Evolutionary conservation across 2,329 filamentous ascomycete species (phyloP).

Genomic region (Furcasterigmium furcatum): DNA sequence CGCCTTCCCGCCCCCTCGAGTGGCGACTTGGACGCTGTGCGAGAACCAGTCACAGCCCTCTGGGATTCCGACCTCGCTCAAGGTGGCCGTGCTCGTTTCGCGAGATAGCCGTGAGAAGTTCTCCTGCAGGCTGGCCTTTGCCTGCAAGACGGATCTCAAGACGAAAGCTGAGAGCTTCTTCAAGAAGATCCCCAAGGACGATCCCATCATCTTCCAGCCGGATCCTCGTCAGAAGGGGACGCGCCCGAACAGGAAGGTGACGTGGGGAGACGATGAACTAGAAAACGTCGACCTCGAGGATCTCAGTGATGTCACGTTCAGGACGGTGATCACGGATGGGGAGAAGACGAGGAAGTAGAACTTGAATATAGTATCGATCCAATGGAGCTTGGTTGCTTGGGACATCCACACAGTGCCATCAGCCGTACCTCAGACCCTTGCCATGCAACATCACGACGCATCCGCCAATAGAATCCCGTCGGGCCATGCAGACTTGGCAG

Average conservation of each 20-base stretch:
- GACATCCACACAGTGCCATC: no score
- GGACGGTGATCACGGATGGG: neutral
- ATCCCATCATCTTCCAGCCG: slow-evolving; percentile 13
- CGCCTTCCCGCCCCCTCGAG: slow-evolving; percentile 11
- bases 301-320: slow-evolving; percentile 9
- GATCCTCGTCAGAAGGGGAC: slow-evolving; percentile 11
- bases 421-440: no score
- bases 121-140: slow-evolving; percentile 20
- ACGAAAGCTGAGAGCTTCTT: slow-evolving; percentile 20
- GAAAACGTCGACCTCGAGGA: slow-evolving; percentile 9
- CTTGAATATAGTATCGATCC: neutral
- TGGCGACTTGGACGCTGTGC: slow-evolving; percentile 18
- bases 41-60: slow-evolving; percentile 18
- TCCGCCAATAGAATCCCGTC: no score
- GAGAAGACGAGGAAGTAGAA: neutral
- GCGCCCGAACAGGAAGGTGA: slow-evolving; percentile 9
- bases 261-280: slow-evolving; percentile 11
- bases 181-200: slow-evolving; percentile 11
- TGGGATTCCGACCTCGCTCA: slow-evolving; percentile 16
- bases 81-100: slow-evolving; percentile 17
- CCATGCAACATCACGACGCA: no score
- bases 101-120: slow-evolving; percentile 20
- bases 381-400: no score
- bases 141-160: slow-evolving; percentile 21
- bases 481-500: no score